A percentile compares a stretch with the other conserved stretches of the same genome.
phyloP scores from a whole-genome alignment of 352 stramenopile genomes.

The Pythium dissotocum region DNA sequence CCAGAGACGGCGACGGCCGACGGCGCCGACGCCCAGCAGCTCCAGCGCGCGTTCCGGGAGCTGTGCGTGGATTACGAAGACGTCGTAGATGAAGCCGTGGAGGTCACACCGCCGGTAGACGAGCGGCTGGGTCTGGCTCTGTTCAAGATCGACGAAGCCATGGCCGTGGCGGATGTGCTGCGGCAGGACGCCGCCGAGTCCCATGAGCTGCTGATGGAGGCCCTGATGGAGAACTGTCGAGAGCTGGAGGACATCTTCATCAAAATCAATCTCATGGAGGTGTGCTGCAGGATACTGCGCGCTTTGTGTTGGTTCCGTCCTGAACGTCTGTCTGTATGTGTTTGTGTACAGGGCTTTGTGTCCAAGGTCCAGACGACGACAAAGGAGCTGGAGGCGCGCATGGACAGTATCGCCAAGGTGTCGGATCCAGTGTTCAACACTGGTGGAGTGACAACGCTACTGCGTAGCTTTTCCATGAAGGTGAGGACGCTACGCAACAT shows the following conservation, averaged over 20 bases:
- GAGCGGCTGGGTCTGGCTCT: conserved; percentile 75
- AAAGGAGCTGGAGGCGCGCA: conserved; percentile 63
- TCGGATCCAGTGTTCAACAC: conserved; percentile 65
- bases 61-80: conserved; percentile 74
- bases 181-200: conserved; percentile 49
- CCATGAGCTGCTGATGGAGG: conserved; percentile 50
- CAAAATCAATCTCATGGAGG: conserved; percentile 75
- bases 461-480: conserved; percentile 74
- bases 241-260: conserved; percentile 83
- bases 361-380: conserved; percentile 53
- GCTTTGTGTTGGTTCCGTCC: not conserved
- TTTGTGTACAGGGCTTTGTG: conserved; percentile 52
- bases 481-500: conserved; percentile 24
- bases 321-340: not conserved
- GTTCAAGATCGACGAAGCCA: conserved; percentile 84
- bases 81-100: conserved; percentile 57
- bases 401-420: conserved; percentile 51
- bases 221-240: conserved; percentile 65
- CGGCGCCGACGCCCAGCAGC: conserved; percentile 22
- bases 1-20: not conserved
- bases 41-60: conserved; percentile 53
- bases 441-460: conserved; percentile 49
- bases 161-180: conserved; percentile 46
- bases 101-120: conserved; percentile 56
- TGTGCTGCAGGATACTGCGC: conserved; percentile 16